Percentiles rank a stretch among this genome's conserved stretches.
Evolutionary conservation across 2,329 filamentous ascomycete genomes (phyloP).

Genomic region (Aureobasidium sp.): DNA sequence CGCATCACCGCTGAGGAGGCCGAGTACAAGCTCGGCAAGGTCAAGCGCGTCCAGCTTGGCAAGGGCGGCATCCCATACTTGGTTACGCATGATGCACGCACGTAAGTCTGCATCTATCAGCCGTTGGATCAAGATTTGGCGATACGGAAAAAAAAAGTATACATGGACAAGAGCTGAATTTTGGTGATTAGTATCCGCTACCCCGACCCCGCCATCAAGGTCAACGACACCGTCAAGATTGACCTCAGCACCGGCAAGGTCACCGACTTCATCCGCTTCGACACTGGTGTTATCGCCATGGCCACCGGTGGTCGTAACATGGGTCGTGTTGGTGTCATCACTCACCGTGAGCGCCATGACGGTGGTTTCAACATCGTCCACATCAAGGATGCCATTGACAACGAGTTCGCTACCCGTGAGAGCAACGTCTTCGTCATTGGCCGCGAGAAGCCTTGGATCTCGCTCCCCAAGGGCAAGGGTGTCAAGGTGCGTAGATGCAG

Average conservation of each 20-base stretch:
- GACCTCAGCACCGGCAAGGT: conserved; percentile 92
- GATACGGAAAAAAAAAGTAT: conserved; percentile 40
- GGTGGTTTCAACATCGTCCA: conserved; percentile 99
- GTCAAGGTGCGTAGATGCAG: conserved; percentile 59
- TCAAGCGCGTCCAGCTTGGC: conserved; percentile 99
- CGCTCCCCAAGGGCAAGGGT: conserved; percentile 99
- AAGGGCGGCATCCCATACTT: conserved; percentile 99
- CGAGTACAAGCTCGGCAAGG: conserved; percentile 99
- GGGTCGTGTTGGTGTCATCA: conserved; percentile 99
- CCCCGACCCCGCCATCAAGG: conserved; percentile 96
- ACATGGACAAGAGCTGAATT: conserved; percentile 18
- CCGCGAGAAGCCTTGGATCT: conserved; percentile 98
- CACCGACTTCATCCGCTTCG: conserved; percentile 95
- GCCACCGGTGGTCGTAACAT: conserved; percentile 99
- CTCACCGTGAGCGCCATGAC: conserved; percentile 99
- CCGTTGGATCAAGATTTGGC: conserved; percentile 99
- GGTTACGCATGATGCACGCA: conserved; percentile 99
- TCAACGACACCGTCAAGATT: conserved; percentile 99
- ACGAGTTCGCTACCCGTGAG: conserved; percentile 99
- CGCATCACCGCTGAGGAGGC: conserved; percentile 98
- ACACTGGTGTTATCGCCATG: conserved; percentile 97
- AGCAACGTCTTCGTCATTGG: conserved; percentile 99
- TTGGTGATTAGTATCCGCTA: conserved; percentile 78
- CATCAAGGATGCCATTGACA: conserved; percentile 99
- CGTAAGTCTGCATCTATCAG: conserved; percentile 99